Evolutionary conservation across 2,329 filamentous ascomycete genomes (phyloP), one percentile per base, ranked within the genome.

Genomic region (Aphanocladium album): DNA sequence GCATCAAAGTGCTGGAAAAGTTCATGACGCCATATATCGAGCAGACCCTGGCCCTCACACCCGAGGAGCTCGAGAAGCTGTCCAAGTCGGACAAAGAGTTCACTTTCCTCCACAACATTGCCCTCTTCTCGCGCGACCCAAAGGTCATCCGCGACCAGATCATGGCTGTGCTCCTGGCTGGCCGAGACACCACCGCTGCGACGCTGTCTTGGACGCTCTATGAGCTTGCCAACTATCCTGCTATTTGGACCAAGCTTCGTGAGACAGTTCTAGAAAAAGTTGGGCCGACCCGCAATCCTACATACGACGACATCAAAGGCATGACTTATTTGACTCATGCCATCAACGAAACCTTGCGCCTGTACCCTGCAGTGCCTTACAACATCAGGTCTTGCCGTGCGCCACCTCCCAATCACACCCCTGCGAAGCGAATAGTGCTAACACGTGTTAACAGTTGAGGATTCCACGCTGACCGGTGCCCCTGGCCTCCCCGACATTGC

Each of bases 131-230:
- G 0, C 83, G 87, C 14, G 77, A 83, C 59, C 75, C 76, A 0
- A 79, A 79, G 39, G 80, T 88, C 12, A 81, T 93, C 33, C 86
- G 90, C n/a, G 89, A 93, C 71, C 89, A 93, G 70, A 79, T 92
- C 46, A 83, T 91, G 52, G 85, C 86, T 9, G 81, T 93, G 12
- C 80, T 93, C 2, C 83, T 97, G 17, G 93, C 93, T 1, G 92
- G 91, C 14, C 84, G 90, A 43, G 93, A 97, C 73, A 96, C 93
- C 16, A 97, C 93, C 0, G 92, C 92, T 33, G 84, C 82, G 17
- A 91, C 90, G 0, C 80, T 97, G 0, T 89, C 87, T 0, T 96
- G 91, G 88, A 80, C 84, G 39, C 80, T 96, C 62, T 96, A 95
- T 73, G 91, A 96, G 73, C 81, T 97, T 2, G 83, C 87, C 41